A percentile compares a stretch with the other conserved stretches of the same genome.
Conservation (phyloP, 2,329 filamentous ascomycete species). For the Fusarium coicis region DNA sequence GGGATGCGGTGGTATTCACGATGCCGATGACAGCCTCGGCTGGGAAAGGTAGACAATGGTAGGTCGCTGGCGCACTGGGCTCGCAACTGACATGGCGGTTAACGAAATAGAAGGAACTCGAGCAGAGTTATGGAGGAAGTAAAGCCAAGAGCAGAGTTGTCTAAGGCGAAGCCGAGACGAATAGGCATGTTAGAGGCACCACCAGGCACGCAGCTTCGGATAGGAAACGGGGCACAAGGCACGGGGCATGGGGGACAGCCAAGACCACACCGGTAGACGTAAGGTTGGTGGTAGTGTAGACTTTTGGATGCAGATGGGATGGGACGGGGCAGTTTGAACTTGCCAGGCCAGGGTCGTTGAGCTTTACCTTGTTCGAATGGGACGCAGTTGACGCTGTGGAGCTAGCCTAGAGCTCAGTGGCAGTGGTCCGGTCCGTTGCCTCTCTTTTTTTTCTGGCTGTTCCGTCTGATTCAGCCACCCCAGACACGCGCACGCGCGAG, state of each 20-base stretch:
- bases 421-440: conserved; percentile 24
- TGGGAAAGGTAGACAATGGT: conserved; percentile 33
- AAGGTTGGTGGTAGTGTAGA: conserved; percentile 9
- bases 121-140: conserved; percentile 21
- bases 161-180: conserved; percentile 32
- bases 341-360: conserved; percentile 38
- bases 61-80: conserved; percentile 41
- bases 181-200: conserved; percentile 25
- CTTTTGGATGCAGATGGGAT: conserved; percentile 34
- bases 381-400: conserved; percentile 29
- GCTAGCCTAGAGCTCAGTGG: conserved; percentile 23
- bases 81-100: conserved; percentile 44
- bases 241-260: conserved; percentile 36
- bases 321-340: conserved; percentile 31
- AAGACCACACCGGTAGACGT: conserved; percentile 33
- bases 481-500: conserved; percentile 33
- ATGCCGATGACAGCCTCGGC: conserved; percentile 36
- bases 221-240: conserved; percentile 38
- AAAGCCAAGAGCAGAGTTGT: conserved; percentile 28
- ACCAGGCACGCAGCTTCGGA: conserved; percentile 34
- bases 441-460: conserved; percentile 20
- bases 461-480: conserved; percentile 42
- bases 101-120: conserved; percentile 12
- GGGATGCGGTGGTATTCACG: conserved; percentile 30
- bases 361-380: conserved; percentile 34